These are phyloP conservation scores for Kitagawia praeruptora DNA, from an alignment of 129 eudicot genomes.

Conservation along the genomic window DNA sequence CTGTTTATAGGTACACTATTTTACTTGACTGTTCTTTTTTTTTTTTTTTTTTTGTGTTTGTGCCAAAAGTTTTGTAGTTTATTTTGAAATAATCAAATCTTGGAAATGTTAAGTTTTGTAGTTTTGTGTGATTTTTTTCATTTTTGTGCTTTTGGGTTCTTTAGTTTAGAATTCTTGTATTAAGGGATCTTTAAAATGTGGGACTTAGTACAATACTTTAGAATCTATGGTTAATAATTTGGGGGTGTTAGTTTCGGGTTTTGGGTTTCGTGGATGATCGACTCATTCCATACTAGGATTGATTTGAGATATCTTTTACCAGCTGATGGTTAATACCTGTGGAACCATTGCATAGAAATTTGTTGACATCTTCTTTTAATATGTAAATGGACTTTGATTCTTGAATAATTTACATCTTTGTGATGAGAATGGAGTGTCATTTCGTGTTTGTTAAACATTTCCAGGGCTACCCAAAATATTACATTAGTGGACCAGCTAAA, in stretches of 20 bases:
- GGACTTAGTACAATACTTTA: too few relatives aligned
- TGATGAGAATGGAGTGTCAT: background rate
- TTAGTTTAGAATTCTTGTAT: background rate
- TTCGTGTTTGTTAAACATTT: background rate
- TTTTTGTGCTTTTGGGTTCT: background rate
- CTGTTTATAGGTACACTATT: conserved; percentile 52
- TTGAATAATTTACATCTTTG: background rate
- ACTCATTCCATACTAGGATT: too few relatives aligned
- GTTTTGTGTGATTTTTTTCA: background rate
- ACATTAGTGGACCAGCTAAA: background rate
- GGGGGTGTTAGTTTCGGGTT: too few relatives aligned
- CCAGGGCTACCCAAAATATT: background rate
- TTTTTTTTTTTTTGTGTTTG: too few relatives aligned
- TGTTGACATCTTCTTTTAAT: background rate
- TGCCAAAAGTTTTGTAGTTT: background rate
- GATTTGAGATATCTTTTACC: background rate
- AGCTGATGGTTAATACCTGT: background rate
- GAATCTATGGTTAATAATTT: too few relatives aligned
- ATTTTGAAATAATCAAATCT: too few relatives aligned
- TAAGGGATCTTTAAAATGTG: background rate
- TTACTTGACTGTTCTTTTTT: too few relatives aligned
- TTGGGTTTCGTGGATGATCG: too few relatives aligned
- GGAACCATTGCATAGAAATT: background rate
- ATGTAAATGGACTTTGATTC: too few relatives aligned
- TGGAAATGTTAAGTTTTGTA: too few relatives aligned